Evolutionary conservation across 148 eudicot genomes (phyloP).

Genomic region (Selenicereus undatus): DNA sequence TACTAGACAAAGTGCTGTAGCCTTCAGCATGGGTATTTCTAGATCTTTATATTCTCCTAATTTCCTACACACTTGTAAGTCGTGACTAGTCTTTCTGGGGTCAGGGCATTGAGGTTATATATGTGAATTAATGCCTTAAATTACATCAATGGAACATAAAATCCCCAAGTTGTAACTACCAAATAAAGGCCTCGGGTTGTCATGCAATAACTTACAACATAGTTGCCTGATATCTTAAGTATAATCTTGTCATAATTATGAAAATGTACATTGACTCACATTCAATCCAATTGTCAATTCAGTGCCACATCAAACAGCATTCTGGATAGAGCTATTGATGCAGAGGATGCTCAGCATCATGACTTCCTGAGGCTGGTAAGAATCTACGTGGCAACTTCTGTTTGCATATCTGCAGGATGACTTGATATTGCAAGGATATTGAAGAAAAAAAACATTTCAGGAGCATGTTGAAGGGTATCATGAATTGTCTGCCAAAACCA

Average conservation of each 20-base stretch:
- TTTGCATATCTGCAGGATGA: conserved; percentile 6
- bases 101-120: neutral
- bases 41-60: neutral
- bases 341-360: conserved; percentile 91
- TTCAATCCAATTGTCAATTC: conserved; percentile 14
- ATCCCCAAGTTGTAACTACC: too few species aligned
- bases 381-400: neutral
- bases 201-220: neutral
- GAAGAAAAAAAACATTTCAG: conserved; percentile 32
- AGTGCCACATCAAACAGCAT: conserved; percentile 95
- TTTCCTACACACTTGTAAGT: neutral
- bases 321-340: conserved; percentile 85
- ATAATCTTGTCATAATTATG: neutral
- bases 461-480: conserved; percentile 96
- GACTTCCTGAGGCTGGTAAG: conserved; percentile 92
- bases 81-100: neutral
- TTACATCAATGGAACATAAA: too few species aligned
- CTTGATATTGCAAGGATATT: conserved; percentile 7
- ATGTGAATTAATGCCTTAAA: neutral
- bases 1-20: too few species aligned
- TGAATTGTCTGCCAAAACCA: conserved; percentile 91
- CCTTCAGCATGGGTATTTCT: neutral
- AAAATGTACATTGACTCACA: conserved; percentile 12
- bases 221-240: neutral
- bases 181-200: neutral